Evolutionary conservation across 768 basidiomycete genomes (phyloP).

Genomic region (Daedaleopsis sinensis): DNA sequence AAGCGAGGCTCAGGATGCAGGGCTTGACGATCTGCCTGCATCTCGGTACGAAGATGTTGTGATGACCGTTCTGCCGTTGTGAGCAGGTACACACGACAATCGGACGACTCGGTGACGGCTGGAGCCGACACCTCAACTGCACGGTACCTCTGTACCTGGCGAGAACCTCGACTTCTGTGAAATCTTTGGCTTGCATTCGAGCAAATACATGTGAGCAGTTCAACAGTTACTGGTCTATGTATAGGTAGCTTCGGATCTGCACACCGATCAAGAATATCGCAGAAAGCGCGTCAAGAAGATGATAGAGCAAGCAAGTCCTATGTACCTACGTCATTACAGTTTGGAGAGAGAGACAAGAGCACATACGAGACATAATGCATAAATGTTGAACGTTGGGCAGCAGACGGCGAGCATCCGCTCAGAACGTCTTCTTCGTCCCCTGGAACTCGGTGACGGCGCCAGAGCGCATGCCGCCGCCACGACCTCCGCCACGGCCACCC

Average conservation of each 20-base stretch:
- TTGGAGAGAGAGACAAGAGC: background rate
- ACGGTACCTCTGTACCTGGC: too few relatives aligned
- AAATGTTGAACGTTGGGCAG: background rate
- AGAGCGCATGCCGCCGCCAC: conserved; percentile 51
- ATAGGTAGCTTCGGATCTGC: background rate
- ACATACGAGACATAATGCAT: conserved; percentile 5
- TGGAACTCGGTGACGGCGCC: conserved; percentile 67
- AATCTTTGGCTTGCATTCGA: too few relatives aligned
- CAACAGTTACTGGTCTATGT: background rate
- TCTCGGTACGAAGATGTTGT: too few relatives aligned
- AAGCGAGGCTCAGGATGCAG: too few relatives aligned
- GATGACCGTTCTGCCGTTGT: too few relatives aligned
- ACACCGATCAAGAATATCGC: background rate
- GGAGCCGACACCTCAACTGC: too few relatives aligned
- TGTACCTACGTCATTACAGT: conserved; percentile 1
- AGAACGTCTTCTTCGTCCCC: conserved; percentile 72
- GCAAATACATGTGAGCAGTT: too few relatives aligned
- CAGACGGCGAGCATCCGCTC: background rate
- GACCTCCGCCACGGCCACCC: conserved; percentile 44
- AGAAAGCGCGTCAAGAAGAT: background rate
- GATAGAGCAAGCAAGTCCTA: background rate
- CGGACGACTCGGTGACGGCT: too few relatives aligned
- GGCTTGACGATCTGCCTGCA: too few relatives aligned
- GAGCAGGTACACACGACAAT: too few relatives aligned
- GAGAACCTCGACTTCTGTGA: too few relatives aligned